A percentile compares a stretch with the other conserved stretches of the same genome.
These are phyloP conservation scores for Saccharomycopsis sp. DNA, from an alignment of 805 yeast genomes.

Conservation along the genomic window DNA sequence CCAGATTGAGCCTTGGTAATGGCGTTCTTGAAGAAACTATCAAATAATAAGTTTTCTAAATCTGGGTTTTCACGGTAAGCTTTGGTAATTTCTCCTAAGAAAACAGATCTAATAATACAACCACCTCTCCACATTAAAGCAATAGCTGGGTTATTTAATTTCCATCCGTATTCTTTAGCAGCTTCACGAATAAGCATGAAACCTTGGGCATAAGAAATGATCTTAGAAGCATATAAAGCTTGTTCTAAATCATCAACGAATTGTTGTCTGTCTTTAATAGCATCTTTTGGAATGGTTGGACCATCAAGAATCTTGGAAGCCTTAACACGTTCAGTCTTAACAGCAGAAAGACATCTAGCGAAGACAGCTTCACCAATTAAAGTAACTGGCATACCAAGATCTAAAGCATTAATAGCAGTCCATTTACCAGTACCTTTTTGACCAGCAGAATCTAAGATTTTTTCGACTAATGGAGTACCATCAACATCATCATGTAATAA, in stretches of 20 bases:
- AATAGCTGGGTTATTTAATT: constrained; percentile 94
- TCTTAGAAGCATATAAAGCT: constrained; percentile 97
- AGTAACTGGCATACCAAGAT: constrained; percentile 97
- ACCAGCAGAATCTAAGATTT: constrained; percentile 94
- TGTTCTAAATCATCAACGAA: constrained; percentile 93
- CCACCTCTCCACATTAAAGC: constrained; percentile 99
- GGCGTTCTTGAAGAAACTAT: constrained; percentile 89
- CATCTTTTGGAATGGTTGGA: constrained; percentile 56
- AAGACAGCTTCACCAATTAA: constrained; percentile 98
- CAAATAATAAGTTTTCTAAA: constrained; percentile 89
- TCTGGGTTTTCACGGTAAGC: constrained; percentile 93
- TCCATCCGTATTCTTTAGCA: constrained; percentile 94
- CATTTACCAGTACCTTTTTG: constrained; percentile 99
- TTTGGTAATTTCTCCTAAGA: constrained; percentile 92
- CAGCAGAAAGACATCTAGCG: constrained; percentile 88
- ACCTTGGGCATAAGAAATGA: constrained; percentile 98
- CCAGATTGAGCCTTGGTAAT: constrained; percentile 88
- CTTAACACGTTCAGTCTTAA: constrained; percentile 81
- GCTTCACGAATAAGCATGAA: constrained; percentile 99
- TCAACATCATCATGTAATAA: constrained; percentile 81
- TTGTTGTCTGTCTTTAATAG: constrained; percentile 64
- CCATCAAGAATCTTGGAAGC: constrained; percentile 77
- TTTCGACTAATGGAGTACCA: constrained; percentile 90
- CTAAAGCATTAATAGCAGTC: constrained; percentile 98
- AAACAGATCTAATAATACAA: constrained; percentile 97